Percentiles rank a stretch among this genome's conserved stretches.
Evolutionary conservation across 1,284 basidiomycete species (phyloP).

Genomic region (Microbotryum scabiosae): DNA sequence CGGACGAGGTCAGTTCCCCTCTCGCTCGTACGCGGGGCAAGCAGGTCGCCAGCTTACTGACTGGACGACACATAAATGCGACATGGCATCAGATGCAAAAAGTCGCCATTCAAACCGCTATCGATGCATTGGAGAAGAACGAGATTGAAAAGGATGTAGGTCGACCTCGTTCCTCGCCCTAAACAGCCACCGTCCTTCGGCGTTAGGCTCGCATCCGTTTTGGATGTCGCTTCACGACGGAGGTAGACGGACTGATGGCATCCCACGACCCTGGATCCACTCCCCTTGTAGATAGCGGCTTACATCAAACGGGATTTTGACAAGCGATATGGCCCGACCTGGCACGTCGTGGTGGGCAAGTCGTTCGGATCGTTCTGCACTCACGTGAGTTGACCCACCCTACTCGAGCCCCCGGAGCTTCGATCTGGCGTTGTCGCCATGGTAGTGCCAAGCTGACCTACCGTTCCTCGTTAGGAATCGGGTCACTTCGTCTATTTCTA

Average conservation of each 20-base stretch:
- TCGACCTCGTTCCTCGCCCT: not conserved
- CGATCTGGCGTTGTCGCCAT: not conserved
- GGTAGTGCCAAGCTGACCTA: not conserved
- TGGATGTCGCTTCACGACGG: not conserved
- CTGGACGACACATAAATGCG: not conserved
- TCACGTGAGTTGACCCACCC: conserved; percentile 2
- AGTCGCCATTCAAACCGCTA: conserved; percentile 78
- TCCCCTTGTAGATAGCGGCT: conserved; percentile 64
- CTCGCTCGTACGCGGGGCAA: not conserved
- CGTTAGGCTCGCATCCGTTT: too few relatives aligned
- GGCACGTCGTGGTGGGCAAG: conserved; percentile 97
- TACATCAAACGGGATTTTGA: conserved; percentile 98
- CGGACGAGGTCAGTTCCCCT: conserved; percentile 52
- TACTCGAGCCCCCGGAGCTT: too few relatives aligned
- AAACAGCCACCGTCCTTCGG: too few relatives aligned
- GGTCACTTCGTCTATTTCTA: conserved; percentile 98
- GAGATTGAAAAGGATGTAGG: conserved; percentile 10
- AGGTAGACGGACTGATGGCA: not conserved
- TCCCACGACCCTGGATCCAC: too few relatives aligned
- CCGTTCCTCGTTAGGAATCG: conserved; percentile 52
- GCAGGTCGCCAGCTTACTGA: not conserved
- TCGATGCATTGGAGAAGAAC: conserved; percentile 76
- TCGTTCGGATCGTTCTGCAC: conserved; percentile 45
- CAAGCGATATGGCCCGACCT: conserved; percentile 79
- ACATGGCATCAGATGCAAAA: conserved; percentile 65